Base-by-base conservation (phyloP, 1,284 basidiomycete genomes). In the Cerioporus squamosus region DNA sequence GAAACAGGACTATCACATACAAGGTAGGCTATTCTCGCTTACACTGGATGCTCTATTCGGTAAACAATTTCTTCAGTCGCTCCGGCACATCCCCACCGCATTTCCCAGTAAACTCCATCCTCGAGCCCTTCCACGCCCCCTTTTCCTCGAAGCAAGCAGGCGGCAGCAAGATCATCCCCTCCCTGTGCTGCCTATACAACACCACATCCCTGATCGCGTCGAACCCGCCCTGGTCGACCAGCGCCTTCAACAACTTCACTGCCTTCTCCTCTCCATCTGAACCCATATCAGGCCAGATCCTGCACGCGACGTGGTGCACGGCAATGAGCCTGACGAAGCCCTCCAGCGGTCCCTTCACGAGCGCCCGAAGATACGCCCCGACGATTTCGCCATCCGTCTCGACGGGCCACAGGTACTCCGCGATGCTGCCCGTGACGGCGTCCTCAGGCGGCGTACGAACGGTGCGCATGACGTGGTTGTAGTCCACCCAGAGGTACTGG, bases 401-500 rank as follows among this genome's bases (percentile, higher is more conserved):
- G 9, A 83, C 69, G 2, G 94, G 93, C 74, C 84, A 86, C 42
- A 95, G 75, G 70, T 85, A 93, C 61, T 87, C 85, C 18, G 74
- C 75, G 1, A 90, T 59, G 50, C 83, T 80, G 0, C 65, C 74
- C 7, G 78, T 77, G 24, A 87, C 67, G 15, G 86, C 77, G 3
- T 80, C 76, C 18, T 77, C 77, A 40, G 81, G 64, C 45, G 78
- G 73, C 7, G 77, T 83, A 48, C 78, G 83, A 52, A 87, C 80
- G 51, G 77, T 93, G 67, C 75, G 82, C 60, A 90, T 64, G 47
- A 80, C 73, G 67, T 85, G 88, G 36, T 76, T 81, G 72, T 84
- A 91, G 67, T 97, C 94, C 53, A 80, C 85, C 92, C 94, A 98
- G 3, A 98, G 73, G 56, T 90, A 83, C 61, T 87, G 87, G 49